phyloP scores from a whole-genome alignment of 306 rosid genomes.

The Arachis stenosperma region DNA sequence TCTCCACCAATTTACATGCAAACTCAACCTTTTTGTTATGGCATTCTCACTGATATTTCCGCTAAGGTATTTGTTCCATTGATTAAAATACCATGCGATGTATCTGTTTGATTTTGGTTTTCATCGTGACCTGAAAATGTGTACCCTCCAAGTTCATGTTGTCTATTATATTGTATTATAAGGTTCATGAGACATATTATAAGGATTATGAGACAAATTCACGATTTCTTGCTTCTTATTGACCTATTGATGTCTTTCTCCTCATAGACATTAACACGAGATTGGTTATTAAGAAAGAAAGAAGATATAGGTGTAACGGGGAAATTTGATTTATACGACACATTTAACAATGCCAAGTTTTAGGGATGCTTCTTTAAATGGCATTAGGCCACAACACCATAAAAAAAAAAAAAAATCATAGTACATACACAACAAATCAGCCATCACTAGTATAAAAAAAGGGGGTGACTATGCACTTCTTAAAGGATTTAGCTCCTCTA shows the following conservation, averaged over 20 bases:
- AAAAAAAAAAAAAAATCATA: too few relatives aligned
- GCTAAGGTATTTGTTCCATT: constrained; percentile 34
- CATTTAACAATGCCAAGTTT: too few relatives aligned
- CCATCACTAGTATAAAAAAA: too few relatives aligned
- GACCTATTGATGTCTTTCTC: not conserved
- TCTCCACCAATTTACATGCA: not conserved
- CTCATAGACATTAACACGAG: not conserved
- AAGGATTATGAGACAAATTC: not conserved
- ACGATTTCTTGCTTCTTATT: not conserved
- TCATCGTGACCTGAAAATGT: constrained; percentile 22
- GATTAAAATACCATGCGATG: constrained; percentile 20
- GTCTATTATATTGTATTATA: constrained; percentile 19
- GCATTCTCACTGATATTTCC: constrained; percentile 24
- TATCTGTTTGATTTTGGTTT: constrained; percentile 26
- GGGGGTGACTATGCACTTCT: too few relatives aligned
- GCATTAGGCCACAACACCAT: too few relatives aligned
- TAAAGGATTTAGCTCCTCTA: too few relatives aligned
- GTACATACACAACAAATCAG: too few relatives aligned
- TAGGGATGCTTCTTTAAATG: too few relatives aligned
- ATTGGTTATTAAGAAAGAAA: not conserved
- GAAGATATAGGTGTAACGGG: not conserved
- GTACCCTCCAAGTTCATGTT: constrained; percentile 31
- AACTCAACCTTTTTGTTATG: not conserved
- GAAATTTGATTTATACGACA: too few relatives aligned
- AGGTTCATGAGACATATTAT: not conserved